These are phyloP conservation scores for Tilletiaria anomala DNA, from an alignment of 1,284 basidiomycete species.

Conservation along the genomic window DNA sequence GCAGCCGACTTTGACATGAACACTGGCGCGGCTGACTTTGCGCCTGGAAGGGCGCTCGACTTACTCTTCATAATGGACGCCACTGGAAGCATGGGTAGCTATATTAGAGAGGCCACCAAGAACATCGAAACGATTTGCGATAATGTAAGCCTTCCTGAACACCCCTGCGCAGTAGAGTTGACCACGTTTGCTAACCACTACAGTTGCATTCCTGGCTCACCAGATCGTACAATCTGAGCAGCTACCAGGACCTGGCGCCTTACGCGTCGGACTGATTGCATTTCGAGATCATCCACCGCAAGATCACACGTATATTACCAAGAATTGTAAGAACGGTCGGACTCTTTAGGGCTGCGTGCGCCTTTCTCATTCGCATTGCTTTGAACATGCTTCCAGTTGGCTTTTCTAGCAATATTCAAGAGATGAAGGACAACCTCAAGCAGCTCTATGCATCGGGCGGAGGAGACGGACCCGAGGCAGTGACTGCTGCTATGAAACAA, in stretches of 20 bases:
- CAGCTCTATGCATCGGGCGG: slow-evolving; percentile 76
- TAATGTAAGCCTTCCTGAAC: slow-evolving; percentile 43
- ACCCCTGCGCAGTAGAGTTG: neutral
- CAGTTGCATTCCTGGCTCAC: neutral
- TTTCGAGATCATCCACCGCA: slow-evolving; percentile 45
- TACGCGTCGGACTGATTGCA: slow-evolving; percentile 49
- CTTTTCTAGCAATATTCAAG: slow-evolving; percentile 76
- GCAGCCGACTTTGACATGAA: neutral
- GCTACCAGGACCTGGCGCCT: slow-evolving; percentile 67
- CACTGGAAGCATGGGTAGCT: slow-evolving; percentile 39
- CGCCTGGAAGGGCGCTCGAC: slow-evolving; percentile 19
- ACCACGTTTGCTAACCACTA: neutral
- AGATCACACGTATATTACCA: slow-evolving; percentile 53
- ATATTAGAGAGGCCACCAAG: slow-evolving; percentile 55
- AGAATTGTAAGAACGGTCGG: slow-evolving; percentile 47
- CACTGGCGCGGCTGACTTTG: neutral
- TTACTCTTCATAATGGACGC: slow-evolving; percentile 37
- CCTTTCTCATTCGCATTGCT: too few relatives aligned
- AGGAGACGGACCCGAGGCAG: slow-evolving; percentile 93
- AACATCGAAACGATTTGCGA: slow-evolving; percentile 96
- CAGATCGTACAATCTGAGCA: slow-evolving; percentile 81
- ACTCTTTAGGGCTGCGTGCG: too few relatives aligned
- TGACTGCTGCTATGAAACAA: slow-evolving; percentile 82
- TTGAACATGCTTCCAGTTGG: slow-evolving; percentile 49
- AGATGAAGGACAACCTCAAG: slow-evolving; percentile 72